Conservation (phyloP, 2,329 filamentous ascomycete genomes). For the Fusarium sp. region DNA sequence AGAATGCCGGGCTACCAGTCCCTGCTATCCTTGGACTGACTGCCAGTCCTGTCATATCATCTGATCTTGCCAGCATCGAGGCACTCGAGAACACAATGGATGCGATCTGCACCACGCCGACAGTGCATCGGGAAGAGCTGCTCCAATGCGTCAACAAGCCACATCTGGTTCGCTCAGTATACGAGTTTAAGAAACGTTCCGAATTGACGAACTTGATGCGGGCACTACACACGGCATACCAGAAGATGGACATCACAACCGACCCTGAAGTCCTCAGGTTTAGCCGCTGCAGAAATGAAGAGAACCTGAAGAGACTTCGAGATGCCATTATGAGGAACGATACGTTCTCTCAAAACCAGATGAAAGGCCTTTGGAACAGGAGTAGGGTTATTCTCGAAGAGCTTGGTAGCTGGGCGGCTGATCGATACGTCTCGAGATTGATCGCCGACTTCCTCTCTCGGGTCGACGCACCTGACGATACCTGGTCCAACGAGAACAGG, state of each 20-base stretch:
- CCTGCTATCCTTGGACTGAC: slow-evolving; percentile 83
- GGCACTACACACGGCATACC: slow-evolving; percentile 56
- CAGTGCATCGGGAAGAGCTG: slow-evolving; percentile 75
- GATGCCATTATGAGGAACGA: slow-evolving; percentile 56
- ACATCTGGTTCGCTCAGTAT: slow-evolving; percentile 56
- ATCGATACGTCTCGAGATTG: slow-evolving; percentile 70
- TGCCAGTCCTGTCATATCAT: slow-evolving; percentile 79
- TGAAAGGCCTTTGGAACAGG: slow-evolving; percentile 66
- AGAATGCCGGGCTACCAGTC: slow-evolving; percentile 51
- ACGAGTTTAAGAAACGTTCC: slow-evolving; percentile 28
- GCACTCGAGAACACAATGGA: slow-evolving; percentile 77
- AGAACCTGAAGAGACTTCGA: slow-evolving; percentile 52
- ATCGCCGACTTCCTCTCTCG: slow-evolving; percentile 51
- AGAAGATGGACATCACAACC: slow-evolving; percentile 63
- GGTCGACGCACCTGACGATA: slow-evolving; percentile 46
- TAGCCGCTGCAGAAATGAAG: slow-evolving; percentile 52
- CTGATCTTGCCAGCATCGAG: slow-evolving; percentile 65
- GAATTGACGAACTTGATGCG: slow-evolving; percentile 53
- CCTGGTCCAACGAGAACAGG: slow-evolving; percentile 63
- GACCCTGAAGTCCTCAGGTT: slow-evolving; percentile 72
- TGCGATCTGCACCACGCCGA: slow-evolving; percentile 76
- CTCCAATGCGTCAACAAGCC: slow-evolving; percentile 77
- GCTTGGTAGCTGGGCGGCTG: slow-evolving; percentile 76
- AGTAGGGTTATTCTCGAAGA: slow-evolving; percentile 63
- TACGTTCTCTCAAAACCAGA: slow-evolving; percentile 65